Percentiles rank a stretch among this genome's conserved stretches.
These are phyloP conservation scores for Talaromyces verruculosus DNA, from an alignment of 2,329 filamentous ascomycete genomes.

Conservation along the genomic window DNA sequence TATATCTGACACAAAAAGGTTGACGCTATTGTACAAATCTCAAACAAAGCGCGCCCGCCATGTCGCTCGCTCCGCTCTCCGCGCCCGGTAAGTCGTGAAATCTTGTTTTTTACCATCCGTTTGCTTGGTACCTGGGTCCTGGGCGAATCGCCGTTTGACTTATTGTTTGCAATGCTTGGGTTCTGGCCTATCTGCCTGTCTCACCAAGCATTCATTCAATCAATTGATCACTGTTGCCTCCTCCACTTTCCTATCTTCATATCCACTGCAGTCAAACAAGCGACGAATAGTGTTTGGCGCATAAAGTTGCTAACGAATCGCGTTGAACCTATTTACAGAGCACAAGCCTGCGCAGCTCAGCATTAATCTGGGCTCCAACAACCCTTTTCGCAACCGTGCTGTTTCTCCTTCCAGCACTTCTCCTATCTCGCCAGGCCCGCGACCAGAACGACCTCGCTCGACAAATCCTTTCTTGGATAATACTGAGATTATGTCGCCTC, in stretches of 20 bases:
- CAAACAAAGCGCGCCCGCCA: constrained; percentile 23
- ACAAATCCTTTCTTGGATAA: constrained; percentile 64
- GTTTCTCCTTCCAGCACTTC: constrained; percentile 39
- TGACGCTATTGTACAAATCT: constrained; percentile 18
- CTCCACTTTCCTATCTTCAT: constrained; percentile 21
- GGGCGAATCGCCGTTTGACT: not conserved
- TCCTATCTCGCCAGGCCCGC: constrained; percentile 26
- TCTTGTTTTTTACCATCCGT: constrained; percentile 9
- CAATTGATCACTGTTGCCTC: constrained; percentile 9
- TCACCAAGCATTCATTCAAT: constrained; percentile 6
- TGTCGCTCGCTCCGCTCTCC: constrained; percentile 30
- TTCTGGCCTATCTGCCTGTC: constrained; percentile 5
- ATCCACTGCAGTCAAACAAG: constrained; percentile 3
- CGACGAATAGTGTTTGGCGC: not conserved
- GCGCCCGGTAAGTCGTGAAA: constrained; percentile 28
- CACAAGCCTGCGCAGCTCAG: constrained; percentile 35
- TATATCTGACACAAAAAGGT: constrained; percentile 15
- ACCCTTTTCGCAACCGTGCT: constrained; percentile 52
- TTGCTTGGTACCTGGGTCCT: constrained; percentile 13
- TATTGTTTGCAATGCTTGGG: not conserved
- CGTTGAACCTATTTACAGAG: constrained; percentile 26
- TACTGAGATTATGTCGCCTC: constrained; percentile 39
- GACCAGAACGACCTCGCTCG: constrained; percentile 52
- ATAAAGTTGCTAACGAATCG: constrained; percentile 1
- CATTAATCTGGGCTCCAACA: constrained; percentile 47